Conservation (phyloP, 176 grass and related monocot species). For the Calamus simplicifolius region DNA sequence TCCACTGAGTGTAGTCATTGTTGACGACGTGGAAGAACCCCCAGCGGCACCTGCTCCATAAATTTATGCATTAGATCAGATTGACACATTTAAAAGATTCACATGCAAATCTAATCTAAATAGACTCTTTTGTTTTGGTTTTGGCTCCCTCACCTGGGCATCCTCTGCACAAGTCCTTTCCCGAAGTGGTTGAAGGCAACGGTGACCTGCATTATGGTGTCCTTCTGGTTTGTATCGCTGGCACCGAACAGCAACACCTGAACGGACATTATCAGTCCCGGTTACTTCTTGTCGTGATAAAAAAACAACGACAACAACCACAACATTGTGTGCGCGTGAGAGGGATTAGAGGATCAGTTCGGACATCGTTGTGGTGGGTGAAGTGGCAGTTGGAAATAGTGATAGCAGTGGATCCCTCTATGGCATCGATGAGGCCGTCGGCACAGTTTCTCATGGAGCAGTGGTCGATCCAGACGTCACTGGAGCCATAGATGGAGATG, state of each 20-base stretch:
- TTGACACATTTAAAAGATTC: neutral
- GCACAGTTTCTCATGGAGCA: neutral
- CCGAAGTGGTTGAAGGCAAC: constrained; percentile 86
- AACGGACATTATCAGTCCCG: too few species aligned
- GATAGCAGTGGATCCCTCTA: neutral
- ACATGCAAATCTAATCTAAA: neutral
- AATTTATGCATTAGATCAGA: neutral
- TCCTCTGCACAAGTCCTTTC: constrained; percentile 71
- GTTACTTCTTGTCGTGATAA: too few species aligned
- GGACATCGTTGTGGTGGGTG: constrained; percentile 50
- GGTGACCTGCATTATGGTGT: constrained; percentile 64
- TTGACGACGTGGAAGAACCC: constrained; percentile 63
- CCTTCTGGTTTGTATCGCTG: constrained; percentile 27
- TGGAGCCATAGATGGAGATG: constrained; percentile 1
- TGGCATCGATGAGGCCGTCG: constrained; percentile 1
- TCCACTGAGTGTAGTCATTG: constrained; percentile 76
- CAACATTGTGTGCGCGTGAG: neutral
- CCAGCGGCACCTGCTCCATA: constrained; percentile 34
- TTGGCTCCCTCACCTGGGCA: constrained; percentile 35
- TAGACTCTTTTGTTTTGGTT: neutral
- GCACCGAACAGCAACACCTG: constrained; percentile 73
- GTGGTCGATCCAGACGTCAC: constrained; percentile 7
- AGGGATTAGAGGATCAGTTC: too few species aligned
- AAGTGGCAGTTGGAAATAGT: constrained; percentile 7
- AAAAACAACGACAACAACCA: neutral